Conservation (phyloP, 2,329 filamentous ascomycete genomes). For the Claviceps pazoutovae region DNA sequence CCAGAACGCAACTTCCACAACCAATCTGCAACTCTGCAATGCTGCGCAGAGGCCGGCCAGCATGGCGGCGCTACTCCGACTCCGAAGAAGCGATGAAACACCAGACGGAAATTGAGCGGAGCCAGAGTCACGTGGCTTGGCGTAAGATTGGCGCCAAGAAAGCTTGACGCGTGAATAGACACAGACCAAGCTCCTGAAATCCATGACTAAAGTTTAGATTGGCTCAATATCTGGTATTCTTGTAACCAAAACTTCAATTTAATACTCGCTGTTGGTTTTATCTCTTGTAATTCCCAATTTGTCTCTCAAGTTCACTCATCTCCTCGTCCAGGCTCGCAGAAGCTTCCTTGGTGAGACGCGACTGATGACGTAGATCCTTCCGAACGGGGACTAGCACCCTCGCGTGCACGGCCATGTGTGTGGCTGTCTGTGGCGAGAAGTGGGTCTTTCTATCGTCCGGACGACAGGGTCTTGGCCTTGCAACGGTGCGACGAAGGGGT, state of each 20-base stretch:
- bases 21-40: background rate
- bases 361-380: background rate
- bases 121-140: slow-evolving; percentile 2
- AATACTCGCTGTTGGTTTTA: no score
- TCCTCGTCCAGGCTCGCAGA: background rate
- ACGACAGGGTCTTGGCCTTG: background rate
- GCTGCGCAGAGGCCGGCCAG: background rate
- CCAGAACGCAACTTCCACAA: background rate
- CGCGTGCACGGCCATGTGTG: background rate
- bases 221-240: no score
- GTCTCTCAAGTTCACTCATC: background rate
- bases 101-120: no score
- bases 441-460: slow-evolving; percentile 2
- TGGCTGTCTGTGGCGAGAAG: background rate
- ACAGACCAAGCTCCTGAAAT: no score
- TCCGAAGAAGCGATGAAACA: no score
- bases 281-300: background rate
- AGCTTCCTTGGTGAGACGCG: slow-evolving; percentile 4
- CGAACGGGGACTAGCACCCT: background rate
- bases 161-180: no score
- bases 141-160: background rate
- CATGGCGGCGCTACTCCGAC: background rate
- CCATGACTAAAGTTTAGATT: no score
- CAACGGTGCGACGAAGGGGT: no score
- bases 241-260: no score